Conservation (phyloP, 768 basidiomycete species). For the Nidularia sp. region DNA sequence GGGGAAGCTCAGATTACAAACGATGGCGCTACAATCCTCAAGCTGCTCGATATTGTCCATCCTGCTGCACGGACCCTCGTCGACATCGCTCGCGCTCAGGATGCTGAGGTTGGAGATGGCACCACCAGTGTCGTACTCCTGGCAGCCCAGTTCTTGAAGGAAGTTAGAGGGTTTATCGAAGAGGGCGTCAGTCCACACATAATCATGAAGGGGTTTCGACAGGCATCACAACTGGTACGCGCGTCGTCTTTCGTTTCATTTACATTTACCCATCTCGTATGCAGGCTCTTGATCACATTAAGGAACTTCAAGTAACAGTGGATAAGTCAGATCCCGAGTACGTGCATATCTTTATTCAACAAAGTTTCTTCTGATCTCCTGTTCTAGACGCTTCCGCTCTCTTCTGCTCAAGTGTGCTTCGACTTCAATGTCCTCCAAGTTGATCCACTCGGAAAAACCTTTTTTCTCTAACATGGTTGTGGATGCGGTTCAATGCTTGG, state of each 20-base stretch:
- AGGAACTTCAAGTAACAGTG: slow-evolving; percentile 84
- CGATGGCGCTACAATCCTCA: slow-evolving; percentile 98
- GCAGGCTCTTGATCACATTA: slow-evolving; percentile 83
- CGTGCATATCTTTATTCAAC: slow-evolving; percentile 19
- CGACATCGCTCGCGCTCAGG: slow-evolving; percentile 96
- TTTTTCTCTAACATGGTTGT: slow-evolving; percentile 99
- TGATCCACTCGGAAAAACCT: slow-evolving; percentile 97
- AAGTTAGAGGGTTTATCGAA: slow-evolving; percentile 87
- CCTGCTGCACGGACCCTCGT: slow-evolving; percentile 97
- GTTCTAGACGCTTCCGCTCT: slow-evolving; percentile 80
- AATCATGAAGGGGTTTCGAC: slow-evolving; percentile 94
- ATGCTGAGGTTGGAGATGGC: slow-evolving; percentile 97
- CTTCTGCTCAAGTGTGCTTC: slow-evolving; percentile 94
- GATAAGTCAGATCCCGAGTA: slow-evolving; percentile 90
- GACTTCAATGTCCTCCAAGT: slow-evolving; percentile 99
- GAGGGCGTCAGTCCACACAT: slow-evolving; percentile 97
- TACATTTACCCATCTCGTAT: slow-evolving; percentile 6
- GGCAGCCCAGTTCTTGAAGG: slow-evolving; percentile 92
- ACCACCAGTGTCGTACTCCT: slow-evolving; percentile 95
- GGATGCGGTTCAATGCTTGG: slow-evolving; percentile 89
- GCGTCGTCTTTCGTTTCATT: slow-evolving; percentile 5
- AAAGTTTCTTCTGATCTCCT: slow-evolving; percentile 1
- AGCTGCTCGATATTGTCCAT: slow-evolving; percentile 95
- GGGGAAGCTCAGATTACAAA: slow-evolving; percentile 99
- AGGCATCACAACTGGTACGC: slow-evolving; percentile 81